Conservation (phyloP, 192 early-diverging fungal genomes). For the Backusella luteola region DNA sequence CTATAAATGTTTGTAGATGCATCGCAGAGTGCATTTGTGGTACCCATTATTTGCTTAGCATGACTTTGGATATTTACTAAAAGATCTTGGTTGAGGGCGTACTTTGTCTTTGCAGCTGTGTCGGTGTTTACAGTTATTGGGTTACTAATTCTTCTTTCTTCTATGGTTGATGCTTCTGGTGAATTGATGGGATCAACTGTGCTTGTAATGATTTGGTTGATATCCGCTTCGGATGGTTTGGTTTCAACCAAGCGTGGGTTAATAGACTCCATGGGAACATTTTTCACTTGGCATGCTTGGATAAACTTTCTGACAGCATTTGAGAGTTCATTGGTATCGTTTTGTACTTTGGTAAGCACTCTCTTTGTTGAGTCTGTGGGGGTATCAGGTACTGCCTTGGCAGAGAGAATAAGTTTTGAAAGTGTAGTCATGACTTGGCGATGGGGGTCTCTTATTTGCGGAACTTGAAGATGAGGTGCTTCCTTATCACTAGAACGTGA, state of each 20-base stretch:
- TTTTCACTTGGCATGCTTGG: slow-evolving; percentile 32
- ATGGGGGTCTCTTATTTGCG: slow-evolving; percentile 68
- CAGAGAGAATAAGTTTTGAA: slow-evolving; percentile 82
- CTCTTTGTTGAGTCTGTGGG: neutral
- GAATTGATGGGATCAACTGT: neutral
- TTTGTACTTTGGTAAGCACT: slow-evolving; percentile 67
- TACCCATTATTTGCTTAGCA: slow-evolving; percentile 29
- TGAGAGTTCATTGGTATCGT: slow-evolving; percentile 75
- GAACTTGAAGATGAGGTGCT: slow-evolving; percentile 60
- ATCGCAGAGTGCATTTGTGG: slow-evolving; percentile 26
- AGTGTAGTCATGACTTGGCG: slow-evolving; percentile 76
- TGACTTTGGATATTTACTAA: slow-evolving; percentile 26
- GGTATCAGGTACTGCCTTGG: slow-evolving; percentile 80
- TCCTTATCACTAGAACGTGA: slow-evolving; percentile 74
- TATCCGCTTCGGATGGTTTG: neutral
- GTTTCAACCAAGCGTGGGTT: slow-evolving; percentile 30
- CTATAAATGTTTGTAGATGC: slow-evolving; percentile 20
- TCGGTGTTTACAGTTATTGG: neutral
- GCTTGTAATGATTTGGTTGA: neutral
- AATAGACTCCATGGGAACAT: slow-evolving; percentile 41
- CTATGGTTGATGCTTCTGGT: neutral
- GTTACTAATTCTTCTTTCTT: neutral
- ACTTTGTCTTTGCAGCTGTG: slow-evolving; percentile 17
- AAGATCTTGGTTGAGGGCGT: slow-evolving; percentile 28
- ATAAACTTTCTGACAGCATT: slow-evolving; percentile 77